phyloP scores from a whole-genome alignment of 768 basidiomycete species.

The Lactarius tabidus region DNA sequence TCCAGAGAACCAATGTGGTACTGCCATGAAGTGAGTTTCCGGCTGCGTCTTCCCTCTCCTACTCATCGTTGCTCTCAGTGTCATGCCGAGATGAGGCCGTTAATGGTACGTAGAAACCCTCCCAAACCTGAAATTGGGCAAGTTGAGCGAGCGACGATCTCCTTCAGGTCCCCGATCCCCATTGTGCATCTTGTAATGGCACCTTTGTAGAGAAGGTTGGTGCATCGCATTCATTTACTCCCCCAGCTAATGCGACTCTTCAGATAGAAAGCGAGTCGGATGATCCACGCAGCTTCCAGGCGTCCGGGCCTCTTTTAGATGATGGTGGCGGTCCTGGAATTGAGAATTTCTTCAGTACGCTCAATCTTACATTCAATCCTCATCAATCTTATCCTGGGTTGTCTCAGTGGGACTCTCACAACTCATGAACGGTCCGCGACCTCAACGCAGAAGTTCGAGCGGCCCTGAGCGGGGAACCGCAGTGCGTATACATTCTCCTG shows the following conservation, averaged over 20 bases:
- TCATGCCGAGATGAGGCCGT: constrained; percentile 80
- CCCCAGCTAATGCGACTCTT: background rate
- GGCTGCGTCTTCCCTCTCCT: constrained; percentile 2
- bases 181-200: constrained; percentile 77
- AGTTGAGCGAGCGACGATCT: background rate
- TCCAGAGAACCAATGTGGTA: constrained; percentile 73
- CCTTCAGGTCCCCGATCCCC: constrained; percentile 68
- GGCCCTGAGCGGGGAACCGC: constrained; percentile 1
- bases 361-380: background rate
- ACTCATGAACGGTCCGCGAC: constrained; percentile 8
- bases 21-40: constrained; percentile 58
- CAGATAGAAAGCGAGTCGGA: constrained; percentile 73
- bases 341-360: constrained; percentile 48
- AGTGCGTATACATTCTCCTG: constrained; percentile 23
- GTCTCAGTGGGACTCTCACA: constrained; percentile 16
- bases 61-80: constrained; percentile 48
- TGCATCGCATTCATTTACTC: background rate
- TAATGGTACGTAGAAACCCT: constrained; percentile 55
- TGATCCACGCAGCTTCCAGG: constrained; percentile 67
- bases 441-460: constrained; percentile 6
- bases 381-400: background rate
- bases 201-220: constrained; percentile 79
- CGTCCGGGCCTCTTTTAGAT: constrained; percentile 33
- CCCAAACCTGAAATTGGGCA: constrained; percentile 20
- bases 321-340: constrained; percentile 33